A percentile compares a stretch with the other conserved stretches of the same genome.
Evolutionary conservation across 164 flowering plant species (phyloP).

Genomic region (Dillenia suffruticosa): DNA sequence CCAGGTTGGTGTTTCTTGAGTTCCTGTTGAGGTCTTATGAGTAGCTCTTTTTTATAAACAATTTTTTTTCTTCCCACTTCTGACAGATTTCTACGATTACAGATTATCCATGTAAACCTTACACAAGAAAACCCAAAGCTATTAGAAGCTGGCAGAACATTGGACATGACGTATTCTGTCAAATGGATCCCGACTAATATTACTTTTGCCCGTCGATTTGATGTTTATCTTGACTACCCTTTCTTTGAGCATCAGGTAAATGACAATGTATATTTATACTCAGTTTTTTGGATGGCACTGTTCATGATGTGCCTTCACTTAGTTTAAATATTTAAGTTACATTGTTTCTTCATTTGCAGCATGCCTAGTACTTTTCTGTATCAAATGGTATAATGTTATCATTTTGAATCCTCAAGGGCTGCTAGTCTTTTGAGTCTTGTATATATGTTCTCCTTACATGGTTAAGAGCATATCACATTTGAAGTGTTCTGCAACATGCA

Average conservation of each 20-base stretch:
- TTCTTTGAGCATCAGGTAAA: constrained; percentile 98
- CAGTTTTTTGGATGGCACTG: background rate
- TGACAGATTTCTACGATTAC: constrained; percentile 18
- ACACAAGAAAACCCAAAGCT: constrained; percentile 76
- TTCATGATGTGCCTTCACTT: background rate
- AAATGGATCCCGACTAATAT: constrained; percentile 73
- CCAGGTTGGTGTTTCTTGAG: constrained; percentile 50
- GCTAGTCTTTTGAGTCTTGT: too few species aligned
- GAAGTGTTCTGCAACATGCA: constrained; percentile 26
- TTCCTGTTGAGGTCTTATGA: background rate
- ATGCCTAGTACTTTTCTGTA: background rate
- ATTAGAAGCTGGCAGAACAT: constrained; percentile 62
- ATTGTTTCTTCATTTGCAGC: background rate
- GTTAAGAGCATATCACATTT: too few species aligned
- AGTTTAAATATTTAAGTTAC: background rate
- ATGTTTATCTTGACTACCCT: constrained; percentile 95
- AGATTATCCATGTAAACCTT: constrained; percentile 96
- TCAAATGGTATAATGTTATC: constrained; percentile 1
- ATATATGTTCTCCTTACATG: too few species aligned
- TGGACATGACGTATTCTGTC: constrained; percentile 85
- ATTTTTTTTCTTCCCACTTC: background rate
- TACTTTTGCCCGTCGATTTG: constrained; percentile 90
- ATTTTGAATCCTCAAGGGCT: too few species aligned
- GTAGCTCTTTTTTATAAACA: background rate
- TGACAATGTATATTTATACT: constrained; percentile 4